These are phyloP conservation scores for Penicillium paxilli DNA, from an alignment of 495 filamentous ascomycete genomes.

Conservation along the genomic window DNA sequence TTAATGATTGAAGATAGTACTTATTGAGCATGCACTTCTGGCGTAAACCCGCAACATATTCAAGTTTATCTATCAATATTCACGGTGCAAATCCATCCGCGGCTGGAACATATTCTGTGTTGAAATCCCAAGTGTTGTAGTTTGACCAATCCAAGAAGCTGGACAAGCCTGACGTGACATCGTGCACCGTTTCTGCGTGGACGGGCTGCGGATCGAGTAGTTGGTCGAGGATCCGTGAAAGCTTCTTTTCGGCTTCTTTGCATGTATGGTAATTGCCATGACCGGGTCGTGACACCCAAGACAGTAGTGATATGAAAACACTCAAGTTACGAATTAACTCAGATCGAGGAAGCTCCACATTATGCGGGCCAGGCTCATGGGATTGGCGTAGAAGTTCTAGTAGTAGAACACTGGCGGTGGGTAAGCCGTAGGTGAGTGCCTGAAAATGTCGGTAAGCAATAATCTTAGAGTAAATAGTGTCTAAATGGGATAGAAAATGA, in stretches of 20 bases:
- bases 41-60: conserved; percentile 2
- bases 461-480: neutral
- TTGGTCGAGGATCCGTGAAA: conserved; percentile 44
- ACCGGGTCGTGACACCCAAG: conserved; percentile 51
- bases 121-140: conserved; percentile 38
- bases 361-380: conserved; percentile 35
- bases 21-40: neutral
- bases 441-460: conserved; percentile 23
- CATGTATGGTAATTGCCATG: conserved; percentile 57
- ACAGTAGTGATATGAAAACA: conserved; percentile 59
- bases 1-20: conserved; percentile 12
- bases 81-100: conserved; percentile 25
- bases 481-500: neutral
- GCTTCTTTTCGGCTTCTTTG: conserved; percentile 43
- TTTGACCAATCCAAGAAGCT: conserved; percentile 42
- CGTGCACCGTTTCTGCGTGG: conserved; percentile 29
- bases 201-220: conserved; percentile 40
- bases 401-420: conserved; percentile 57
- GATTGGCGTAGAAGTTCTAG: conserved; percentile 62
- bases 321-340: conserved; percentile 65
- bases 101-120: conserved; percentile 29
- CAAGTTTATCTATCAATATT: neutral
- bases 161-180: conserved; percentile 34
- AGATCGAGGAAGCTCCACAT: conserved; percentile 50
- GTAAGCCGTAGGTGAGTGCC: conserved; percentile 57